Base-by-base conservation (phyloP, 805 yeast species). In the Hanseniaspora guilliermondii region DNA sequence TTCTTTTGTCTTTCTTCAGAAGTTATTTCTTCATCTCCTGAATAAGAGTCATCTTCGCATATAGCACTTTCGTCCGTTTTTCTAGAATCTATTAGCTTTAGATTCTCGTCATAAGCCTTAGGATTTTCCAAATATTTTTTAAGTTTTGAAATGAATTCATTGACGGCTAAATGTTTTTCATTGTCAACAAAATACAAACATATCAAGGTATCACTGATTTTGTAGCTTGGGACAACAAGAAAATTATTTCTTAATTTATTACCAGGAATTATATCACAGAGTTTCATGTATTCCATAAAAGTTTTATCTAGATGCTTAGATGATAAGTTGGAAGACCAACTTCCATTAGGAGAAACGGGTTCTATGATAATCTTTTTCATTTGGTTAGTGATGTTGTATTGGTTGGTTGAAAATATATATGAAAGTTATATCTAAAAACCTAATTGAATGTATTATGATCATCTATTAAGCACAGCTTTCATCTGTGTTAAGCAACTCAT, bases 101-200 rank as follows among this genome's bases (percentile, higher is more conserved):
- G 59, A 79, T 79, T 1, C 38, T 46, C 19, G 62, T 60, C 57
- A 84, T 64, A 60, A 79, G 77, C 0, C 57, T 52, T 59, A 84
- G 60, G 1, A 87, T 80, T 2, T 44, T 46, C 36, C 64, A 63
- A 0, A 95, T 86, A 50, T 1, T 19, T 17, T 3, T 24, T n/a
- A 58, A 75, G 65, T 3, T 64, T 55, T 1, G 78, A 73, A 39
- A 85, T 83, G 3, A 72, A 73, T 0, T 58, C 60, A 0, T 76
- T 73, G 0, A 70, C 54, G 53, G 76, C 79, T 25, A 68, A 62
- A 8, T 64, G 62, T 1, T 75, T 74, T 47, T 71, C 71, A 25
- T 74, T 68, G 60, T 86, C 80, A 0, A 94, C 86, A 67, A 87
- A 87, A 7, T 87, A 68, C 61, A 95, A 85, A 0, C 82, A 89